phyloP scores from a whole-genome alignment of 2,329 filamentous ascomycete genomes.

The Aspergillus quadricinctus region DNA sequence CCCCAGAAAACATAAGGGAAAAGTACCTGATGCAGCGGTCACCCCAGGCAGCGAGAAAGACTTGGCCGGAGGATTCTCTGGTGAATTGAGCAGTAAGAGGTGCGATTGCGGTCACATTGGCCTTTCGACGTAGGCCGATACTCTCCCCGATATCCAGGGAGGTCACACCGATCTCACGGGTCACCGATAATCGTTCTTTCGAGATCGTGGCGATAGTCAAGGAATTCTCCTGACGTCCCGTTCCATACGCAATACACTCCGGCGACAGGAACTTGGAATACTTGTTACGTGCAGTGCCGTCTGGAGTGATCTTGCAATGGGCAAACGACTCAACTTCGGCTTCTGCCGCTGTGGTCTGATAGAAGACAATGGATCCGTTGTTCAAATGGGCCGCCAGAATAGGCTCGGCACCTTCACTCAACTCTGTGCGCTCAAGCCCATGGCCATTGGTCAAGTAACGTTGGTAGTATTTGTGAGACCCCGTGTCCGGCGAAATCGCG shows the following conservation, averaged over 20 bases:
- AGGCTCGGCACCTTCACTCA: constrained; percentile 38
- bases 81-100: constrained; percentile 27
- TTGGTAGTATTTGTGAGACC: constrained; percentile 28
- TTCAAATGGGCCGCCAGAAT: constrained; percentile 51
- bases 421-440: constrained; percentile 46
- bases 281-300: constrained; percentile 36
- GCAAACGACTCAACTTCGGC: constrained; percentile 36
- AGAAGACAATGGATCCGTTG: constrained; percentile 48
- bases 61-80: constrained; percentile 37
- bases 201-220: constrained; percentile 51
- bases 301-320: constrained; percentile 17
- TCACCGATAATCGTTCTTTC: constrained; percentile 38
- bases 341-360: constrained; percentile 33
- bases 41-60: constrained; percentile 59
- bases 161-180: constrained; percentile 36
- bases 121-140: constrained; percentile 16
- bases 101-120: constrained; percentile 34
- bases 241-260: constrained; percentile 49
- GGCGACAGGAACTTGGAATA: constrained; percentile 52
- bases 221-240: constrained; percentile 39
- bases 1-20: not conserved
- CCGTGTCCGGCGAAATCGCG: constrained; percentile 30
- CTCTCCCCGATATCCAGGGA: constrained; percentile 25
- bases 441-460: constrained; percentile 44
- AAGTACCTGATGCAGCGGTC: constrained; percentile 48